Evolutionary conservation across 2,329 filamentous ascomycete genomes (phyloP).

Genomic region (Ceratocystis cubensis): DNA sequence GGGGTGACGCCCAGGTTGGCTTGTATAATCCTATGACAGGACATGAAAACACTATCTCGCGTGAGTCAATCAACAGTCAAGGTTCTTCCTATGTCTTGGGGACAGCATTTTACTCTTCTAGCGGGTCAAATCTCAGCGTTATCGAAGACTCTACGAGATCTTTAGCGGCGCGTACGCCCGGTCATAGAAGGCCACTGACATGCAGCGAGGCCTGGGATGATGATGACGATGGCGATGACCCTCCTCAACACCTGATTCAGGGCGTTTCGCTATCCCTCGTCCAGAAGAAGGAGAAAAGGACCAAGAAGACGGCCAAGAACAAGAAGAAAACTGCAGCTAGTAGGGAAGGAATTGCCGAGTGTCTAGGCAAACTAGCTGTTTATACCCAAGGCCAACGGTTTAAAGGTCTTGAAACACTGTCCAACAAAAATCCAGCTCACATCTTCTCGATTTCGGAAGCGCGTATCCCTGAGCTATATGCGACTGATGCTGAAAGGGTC

Average conservation of each 20-base stretch:
- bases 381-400: conserved; percentile 84
- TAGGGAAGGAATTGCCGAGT: conserved; percentile 1
- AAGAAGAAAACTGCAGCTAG: conserved; percentile 4
- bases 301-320: not conserved
- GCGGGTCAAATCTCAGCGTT: conserved; percentile 2
- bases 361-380: conserved; percentile 60
- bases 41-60: not conserved
- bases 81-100: not conserved
- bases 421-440: conserved; percentile 46
- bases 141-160: not conserved
- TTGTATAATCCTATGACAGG: not conserved
- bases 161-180: not conserved
- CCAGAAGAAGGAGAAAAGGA: not conserved
- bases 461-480: conserved; percentile 47
- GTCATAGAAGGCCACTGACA: not conserved
- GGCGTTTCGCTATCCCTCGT: conserved; percentile 5
- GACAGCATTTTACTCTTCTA: not conserved
- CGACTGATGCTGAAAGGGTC: conserved; percentile 58
- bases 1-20: conserved; percentile 17
- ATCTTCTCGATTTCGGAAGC: conserved; percentile 86
- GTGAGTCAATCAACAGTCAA: conserved; percentile 11
- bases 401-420: conserved; percentile 54
- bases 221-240: not conserved
- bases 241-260: not conserved
- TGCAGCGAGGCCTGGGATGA: no score